Evolutionary conservation across 2,329 filamentous ascomycete species (phyloP).

Genomic region (Orbilia brochopaga): DNA sequence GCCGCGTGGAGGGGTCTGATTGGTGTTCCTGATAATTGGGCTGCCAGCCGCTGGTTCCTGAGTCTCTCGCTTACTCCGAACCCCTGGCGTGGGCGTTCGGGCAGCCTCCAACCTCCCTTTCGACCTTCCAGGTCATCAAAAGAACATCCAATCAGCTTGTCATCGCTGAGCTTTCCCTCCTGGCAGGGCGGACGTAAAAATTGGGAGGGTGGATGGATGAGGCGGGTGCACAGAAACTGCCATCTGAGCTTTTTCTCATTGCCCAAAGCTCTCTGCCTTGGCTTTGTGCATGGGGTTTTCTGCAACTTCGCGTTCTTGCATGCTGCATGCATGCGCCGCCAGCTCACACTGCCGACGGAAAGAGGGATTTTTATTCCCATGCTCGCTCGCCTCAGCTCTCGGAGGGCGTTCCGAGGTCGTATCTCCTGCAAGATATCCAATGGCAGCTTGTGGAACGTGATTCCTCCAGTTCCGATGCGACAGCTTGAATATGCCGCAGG

Average conservation of each 20-base stretch:
- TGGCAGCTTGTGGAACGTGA: conserved; percentile 10
- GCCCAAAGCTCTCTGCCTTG: background rate
- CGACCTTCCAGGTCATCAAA: conserved; percentile 39
- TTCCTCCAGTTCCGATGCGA: conserved; percentile 41
- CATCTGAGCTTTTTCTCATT: conserved; percentile 11
- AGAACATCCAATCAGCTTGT: conserved; percentile 31
- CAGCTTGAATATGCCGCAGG: conserved; percentile 19
- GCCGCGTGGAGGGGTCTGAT: conserved; percentile 44
- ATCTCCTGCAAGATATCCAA: conserved; percentile 25
- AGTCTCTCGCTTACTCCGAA: conserved; percentile 47
- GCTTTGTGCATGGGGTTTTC: conserved; percentile 18
- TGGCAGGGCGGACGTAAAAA: conserved; percentile 23
- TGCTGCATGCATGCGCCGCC: conserved; percentile 49
- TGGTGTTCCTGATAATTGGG: conserved; percentile 50
- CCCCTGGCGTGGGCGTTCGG: conserved; percentile 41
- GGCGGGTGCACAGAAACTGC: conserved; percentile 23
- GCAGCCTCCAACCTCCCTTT: conserved; percentile 20
- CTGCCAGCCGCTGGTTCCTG: conserved; percentile 41
- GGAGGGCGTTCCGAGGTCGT: conserved; percentile 32
- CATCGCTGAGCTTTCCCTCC: conserved; percentile 33
- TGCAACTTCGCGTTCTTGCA: conserved; percentile 36
- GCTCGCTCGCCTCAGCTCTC: conserved; percentile 31
- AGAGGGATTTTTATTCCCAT: conserved; percentile 8
- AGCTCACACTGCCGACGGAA: conserved; percentile 18
- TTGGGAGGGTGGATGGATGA: conserved; percentile 7